A percentile compares a stretch with the other conserved stretches of the same genome.
Evolutionary conservation across 768 basidiomycete genomes (phyloP).

Genomic region (Rubroboletus pulcherrimus): DNA sequence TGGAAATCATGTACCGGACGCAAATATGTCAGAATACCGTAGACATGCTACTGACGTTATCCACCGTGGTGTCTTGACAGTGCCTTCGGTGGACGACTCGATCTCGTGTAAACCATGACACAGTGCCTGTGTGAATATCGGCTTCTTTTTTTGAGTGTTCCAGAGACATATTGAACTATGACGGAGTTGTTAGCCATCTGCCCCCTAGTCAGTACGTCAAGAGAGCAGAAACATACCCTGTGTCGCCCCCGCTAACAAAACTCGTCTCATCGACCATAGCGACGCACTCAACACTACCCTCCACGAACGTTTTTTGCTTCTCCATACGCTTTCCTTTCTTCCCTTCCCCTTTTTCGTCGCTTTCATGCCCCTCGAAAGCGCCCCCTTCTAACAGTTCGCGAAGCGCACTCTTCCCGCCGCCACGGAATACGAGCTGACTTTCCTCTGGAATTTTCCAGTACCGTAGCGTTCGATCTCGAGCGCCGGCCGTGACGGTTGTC

Average conservation of each 20-base stretch:
- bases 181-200: neutral
- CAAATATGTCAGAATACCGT: constrained; percentile 88
- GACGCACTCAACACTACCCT: constrained; percentile 89
- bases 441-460: constrained; percentile 98
- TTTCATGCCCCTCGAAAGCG: constrained; percentile 52
- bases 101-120: constrained; percentile 83
- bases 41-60: constrained; percentile 80
- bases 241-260: constrained; percentile 93
- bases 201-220: neutral
- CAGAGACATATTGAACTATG: constrained; percentile 82
- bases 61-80: constrained; percentile 82
- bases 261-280: constrained; percentile 94
- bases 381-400: constrained; percentile 80
- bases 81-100: constrained; percentile 68
- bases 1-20: constrained; percentile 58
- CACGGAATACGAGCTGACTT: constrained; percentile 92
- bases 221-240: constrained; percentile 59
- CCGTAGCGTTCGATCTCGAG: constrained; percentile 84
- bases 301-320: constrained; percentile 53
- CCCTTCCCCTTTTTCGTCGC: constrained; percentile 42
- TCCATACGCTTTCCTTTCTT: constrained; percentile 29
- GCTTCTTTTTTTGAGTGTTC: constrained; percentile 92
- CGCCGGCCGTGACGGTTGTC: constrained; percentile 82
- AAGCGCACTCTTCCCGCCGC: constrained; percentile 82
- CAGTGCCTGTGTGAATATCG: constrained; percentile 78